phyloP scores from a whole-genome alignment of 164 flowering plant species.

The Umbilicus rupestris region DNA sequence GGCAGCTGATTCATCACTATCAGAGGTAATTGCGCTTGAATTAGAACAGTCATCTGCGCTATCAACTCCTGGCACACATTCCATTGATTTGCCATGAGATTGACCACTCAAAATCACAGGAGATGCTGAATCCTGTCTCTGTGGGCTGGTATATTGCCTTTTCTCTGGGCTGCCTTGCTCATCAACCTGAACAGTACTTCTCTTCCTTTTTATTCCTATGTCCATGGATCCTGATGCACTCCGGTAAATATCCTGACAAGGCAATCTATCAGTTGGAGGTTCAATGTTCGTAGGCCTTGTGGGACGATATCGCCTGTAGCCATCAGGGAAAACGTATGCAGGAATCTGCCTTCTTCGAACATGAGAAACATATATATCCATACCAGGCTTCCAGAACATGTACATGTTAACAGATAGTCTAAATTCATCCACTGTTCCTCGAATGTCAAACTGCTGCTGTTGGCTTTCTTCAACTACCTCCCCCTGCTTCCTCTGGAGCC shows the following conservation, averaged over 20 bases:
- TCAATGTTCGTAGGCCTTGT: slow-evolving; percentile 24
- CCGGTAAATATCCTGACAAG: slow-evolving; percentile 25
- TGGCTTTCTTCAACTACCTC: slow-evolving; percentile 69
- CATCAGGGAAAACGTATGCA: slow-evolving; percentile 72
- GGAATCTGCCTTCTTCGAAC: slow-evolving; percentile 83
- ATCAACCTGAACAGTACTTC: slow-evolving; percentile 13
- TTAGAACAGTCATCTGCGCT: background rate
- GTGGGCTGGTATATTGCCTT: slow-evolving; percentile 19
- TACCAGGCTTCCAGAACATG: slow-evolving; percentile 79
- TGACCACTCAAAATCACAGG: slow-evolving; percentile 8
- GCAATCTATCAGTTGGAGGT: slow-evolving; percentile 21
- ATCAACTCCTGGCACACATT: background rate
- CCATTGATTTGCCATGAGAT: background rate
- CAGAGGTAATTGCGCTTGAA: background rate
- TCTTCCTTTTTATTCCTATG: slow-evolving; percentile 22
- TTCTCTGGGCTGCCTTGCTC: slow-evolving; percentile 13
- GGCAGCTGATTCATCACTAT: background rate
- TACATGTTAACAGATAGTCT: slow-evolving; percentile 65
- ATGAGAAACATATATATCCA: slow-evolving; percentile 88
- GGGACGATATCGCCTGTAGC: slow-evolving; percentile 50
- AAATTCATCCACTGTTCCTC: slow-evolving; percentile 87
- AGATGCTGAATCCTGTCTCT: slow-evolving; percentile 14
- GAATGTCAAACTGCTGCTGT: slow-evolving; percentile 74
- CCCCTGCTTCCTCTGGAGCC: slow-evolving; percentile 86
- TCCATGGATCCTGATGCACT: slow-evolving; percentile 22